Conservation (phyloP, 345 rosid genomes). For the Conringia planisiliqua region DNA sequence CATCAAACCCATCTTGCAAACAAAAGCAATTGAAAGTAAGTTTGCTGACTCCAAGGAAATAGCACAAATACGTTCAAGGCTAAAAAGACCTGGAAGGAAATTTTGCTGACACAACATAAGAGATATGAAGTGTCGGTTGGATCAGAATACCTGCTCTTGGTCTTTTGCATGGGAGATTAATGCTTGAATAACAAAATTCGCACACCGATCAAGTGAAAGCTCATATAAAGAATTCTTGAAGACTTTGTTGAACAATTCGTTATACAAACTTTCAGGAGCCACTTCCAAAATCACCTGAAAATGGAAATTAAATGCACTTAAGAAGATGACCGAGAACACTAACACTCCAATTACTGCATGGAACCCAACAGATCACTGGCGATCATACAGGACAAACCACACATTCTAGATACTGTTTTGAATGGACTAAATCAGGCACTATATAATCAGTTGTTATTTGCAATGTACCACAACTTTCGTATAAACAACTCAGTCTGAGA, state of each 20-base stretch:
- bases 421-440: background rate
- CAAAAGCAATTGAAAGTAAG: slow-evolving; percentile 24
- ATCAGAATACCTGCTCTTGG: slow-evolving; percentile 59
- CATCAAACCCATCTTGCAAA: slow-evolving; percentile 60
- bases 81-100: background rate
- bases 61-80: background rate
- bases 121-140: background rate
- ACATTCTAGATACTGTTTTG: slow-evolving; percentile 1
- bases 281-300: slow-evolving; percentile 89
- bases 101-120: background rate
- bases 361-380: slow-evolving; percentile 2
- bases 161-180: slow-evolving; percentile 66
- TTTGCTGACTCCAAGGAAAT: background rate
- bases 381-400: background rate
- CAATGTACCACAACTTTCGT: background rate
- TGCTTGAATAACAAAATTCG: slow-evolving; percentile 88
- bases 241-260: slow-evolving; percentile 60
- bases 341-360: background rate
- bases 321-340: background rate
- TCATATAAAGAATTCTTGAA: slow-evolving; percentile 66
- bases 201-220: slow-evolving; percentile 82
- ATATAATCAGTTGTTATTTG: background rate
- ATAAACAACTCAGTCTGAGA: slow-evolving; percentile 9
- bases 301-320: slow-evolving; percentile 1
- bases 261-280: slow-evolving; percentile 72